Evolutionary conservation across 139 green algal genomes (phyloP), one percentile per base, ranked within the genome.

Genomic region (Tetradesmus obliquus): DNA sequence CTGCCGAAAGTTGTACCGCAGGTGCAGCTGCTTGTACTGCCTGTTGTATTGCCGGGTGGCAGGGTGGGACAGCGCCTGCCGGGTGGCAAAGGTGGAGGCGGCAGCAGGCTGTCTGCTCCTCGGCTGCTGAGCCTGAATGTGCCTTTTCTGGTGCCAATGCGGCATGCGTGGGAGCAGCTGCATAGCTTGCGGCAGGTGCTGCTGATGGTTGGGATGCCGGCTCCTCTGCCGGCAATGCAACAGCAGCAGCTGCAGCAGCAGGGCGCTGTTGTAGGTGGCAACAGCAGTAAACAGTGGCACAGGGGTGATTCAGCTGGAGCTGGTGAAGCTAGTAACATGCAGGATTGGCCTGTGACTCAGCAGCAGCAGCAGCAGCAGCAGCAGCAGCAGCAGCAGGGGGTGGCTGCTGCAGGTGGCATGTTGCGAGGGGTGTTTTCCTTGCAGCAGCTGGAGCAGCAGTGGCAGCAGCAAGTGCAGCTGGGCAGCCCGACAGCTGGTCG

Each of bases 21-120:
- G 51, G 69, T 90, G 55, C 86, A 90, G 53, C 45, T 90, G 51
- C 53, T 90, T 19, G 86, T 90, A 45, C 71, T 90, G 69, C 86
- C 86, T 20, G 20, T 90, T 17, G 8, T 90, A 22, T 53, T 90
- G 51, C 86, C 86, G 72, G 71, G 86, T 45, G 86, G 69, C 69
- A n/a, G 71, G 19, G 86, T 83, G 71, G 12, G 86, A 10, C 79
- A 82, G 74, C 74, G 74, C 3, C 6, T 82, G n/a, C 74, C 74
- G 53, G 45, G 79, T 87, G 66, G 66, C 66, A 76, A 76, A 19
- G 66, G 15, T 24, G 19, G 55, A 24, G 53, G 69, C 20, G n/a
- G 86, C 86, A 83, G 53, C 71, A 20, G 71, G 69, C 60, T 90
- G 53, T 83, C 69, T 74, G 86, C 86, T 1, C 86, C 71, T 1